These are phyloP conservation scores for Zalaria sp. DNA, from an alignment of 2,329 filamentous ascomycete genomes.

Conservation along the genomic window DNA sequence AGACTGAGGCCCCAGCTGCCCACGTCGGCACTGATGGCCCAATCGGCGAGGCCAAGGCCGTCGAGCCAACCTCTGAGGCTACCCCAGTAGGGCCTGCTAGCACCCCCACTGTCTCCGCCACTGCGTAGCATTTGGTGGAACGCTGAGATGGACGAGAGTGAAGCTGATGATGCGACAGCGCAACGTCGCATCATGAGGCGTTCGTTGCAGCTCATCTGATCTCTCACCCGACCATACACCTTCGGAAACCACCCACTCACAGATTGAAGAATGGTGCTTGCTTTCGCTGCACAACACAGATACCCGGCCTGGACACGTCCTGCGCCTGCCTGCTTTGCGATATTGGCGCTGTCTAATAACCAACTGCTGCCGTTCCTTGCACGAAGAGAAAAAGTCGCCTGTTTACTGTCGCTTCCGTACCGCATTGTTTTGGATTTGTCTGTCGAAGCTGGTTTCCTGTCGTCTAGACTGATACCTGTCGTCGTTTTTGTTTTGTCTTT, in stretches of 20 bases:
- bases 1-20: slow-evolving; percentile 1
- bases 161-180: slow-evolving; percentile 1
- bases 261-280: too few species aligned
- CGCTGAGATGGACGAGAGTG: slow-evolving; percentile 2
- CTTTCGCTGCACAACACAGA: slow-evolving; percentile 3
- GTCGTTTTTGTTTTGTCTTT: slow-evolving; percentile 7
- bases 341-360: slow-evolving; percentile 7
- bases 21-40: slow-evolving; percentile 1
- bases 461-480: slow-evolving; percentile 1
- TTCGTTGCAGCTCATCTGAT: slow-evolving; percentile 8
- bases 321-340: slow-evolving; percentile 4
- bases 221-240: neutral
- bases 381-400: neutral
- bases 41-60: slow-evolving; percentile 3
- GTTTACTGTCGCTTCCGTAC: slow-evolving; percentile 1
- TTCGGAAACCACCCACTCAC: neutral
- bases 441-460: neutral
- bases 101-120: slow-evolving; percentile 17
- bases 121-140: slow-evolving; percentile 15
- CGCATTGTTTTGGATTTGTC: slow-evolving; percentile 1
- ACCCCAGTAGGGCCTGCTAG: neutral
- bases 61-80: neutral
- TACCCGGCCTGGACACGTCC: slow-evolving; percentile 2
- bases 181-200: slow-evolving; percentile 4
- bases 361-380: slow-evolving; percentile 9